phyloP scores from a whole-genome alignment of 2,329 filamentous ascomycete species.

The Harringtonia lauricola region DNA sequence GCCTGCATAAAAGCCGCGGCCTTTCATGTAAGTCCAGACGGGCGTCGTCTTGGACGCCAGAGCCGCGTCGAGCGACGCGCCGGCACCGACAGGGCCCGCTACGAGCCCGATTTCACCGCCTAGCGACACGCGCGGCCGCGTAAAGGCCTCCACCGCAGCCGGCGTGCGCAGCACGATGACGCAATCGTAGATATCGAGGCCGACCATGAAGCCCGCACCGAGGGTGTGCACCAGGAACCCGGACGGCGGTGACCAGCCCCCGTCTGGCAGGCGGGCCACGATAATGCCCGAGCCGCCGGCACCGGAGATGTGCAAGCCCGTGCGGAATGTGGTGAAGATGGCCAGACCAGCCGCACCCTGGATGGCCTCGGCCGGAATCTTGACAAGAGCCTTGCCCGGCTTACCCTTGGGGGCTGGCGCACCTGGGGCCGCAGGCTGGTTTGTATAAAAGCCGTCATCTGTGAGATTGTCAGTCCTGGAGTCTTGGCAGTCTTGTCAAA shows the following conservation, averaged over 20 bases:
- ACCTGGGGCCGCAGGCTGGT: constrained; percentile 6
- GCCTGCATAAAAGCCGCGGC: constrained; percentile 59
- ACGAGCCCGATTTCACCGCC: constrained; percentile 57
- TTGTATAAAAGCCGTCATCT: constrained; percentile 23
- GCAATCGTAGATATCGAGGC: constrained; percentile 67
- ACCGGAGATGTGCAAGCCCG: constrained; percentile 43
- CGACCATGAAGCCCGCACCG: constrained; percentile 57
- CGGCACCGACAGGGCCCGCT: constrained; percentile 45
- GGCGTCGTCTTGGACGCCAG: constrained; percentile 27
- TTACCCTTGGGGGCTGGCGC: constrained; percentile 14
- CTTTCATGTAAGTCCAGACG: constrained; percentile 63
- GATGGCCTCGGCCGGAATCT: constrained; percentile 33
- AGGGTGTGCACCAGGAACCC: constrained; percentile 62
- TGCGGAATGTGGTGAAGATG: constrained; percentile 58
- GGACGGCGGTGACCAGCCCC: constrained; percentile 59
- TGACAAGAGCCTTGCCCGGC: constrained; percentile 22
- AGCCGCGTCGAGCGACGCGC: constrained; percentile 51
- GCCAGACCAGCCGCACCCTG: constrained; percentile 52
- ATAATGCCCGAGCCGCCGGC: constrained; percentile 50
- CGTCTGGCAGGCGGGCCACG: constrained; percentile 42
- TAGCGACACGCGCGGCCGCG: constrained; percentile 51
- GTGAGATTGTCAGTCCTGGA: background rate
- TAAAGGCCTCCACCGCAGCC: constrained; percentile 56
- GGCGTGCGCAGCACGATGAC: constrained; percentile 62
- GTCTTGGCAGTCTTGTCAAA: background rate